Conservation (phyloP, 169 alveolate species). For the Neospora caninum region DNA sequence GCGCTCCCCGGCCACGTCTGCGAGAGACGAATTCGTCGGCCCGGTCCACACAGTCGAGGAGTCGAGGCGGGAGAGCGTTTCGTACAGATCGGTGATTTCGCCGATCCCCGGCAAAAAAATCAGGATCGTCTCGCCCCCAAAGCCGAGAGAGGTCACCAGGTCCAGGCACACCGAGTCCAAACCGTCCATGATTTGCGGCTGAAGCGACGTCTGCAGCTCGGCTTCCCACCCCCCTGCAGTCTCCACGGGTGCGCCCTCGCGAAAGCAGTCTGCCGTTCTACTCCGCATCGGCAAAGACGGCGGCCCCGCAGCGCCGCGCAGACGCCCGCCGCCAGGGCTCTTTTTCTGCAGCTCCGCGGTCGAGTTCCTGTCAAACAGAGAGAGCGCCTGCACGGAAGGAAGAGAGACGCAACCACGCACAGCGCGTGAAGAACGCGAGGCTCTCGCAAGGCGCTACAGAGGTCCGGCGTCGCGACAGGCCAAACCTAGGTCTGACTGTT, state of each 20-base stretch:
- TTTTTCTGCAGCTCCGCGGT: background rate
- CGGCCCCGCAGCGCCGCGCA: background rate
- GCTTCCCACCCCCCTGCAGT: constrained; percentile 6
- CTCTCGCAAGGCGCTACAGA: no score
- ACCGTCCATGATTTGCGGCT: constrained; percentile 17
- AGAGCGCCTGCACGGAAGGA: no score
- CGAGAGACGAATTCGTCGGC: background rate
- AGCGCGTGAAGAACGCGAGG: no score
- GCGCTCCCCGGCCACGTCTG: background rate
- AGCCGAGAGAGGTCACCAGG: constrained; percentile 15
- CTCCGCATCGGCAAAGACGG: background rate
- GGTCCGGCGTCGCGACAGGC: no score
- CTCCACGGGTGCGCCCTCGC: background rate
- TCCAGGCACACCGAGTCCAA: constrained; percentile 35
- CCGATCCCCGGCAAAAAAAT: constrained; percentile 77
- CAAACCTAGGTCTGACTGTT: no score
- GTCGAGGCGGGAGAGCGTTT: constrained; percentile 51
- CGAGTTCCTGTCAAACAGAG: background rate
- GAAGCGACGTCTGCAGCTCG: background rate
- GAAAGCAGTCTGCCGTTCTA: background rate
- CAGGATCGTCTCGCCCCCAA: constrained; percentile 69
- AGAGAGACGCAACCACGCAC: no score
- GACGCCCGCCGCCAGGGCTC: background rate
- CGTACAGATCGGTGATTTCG: constrained; percentile 72
- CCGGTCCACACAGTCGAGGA: constrained; percentile 7